A percentile compares a stretch with the other conserved stretches of the same genome.
Conservation (phyloP, 2,329 filamentous ascomycete genomes). For the Ceratocystis harringtonii region DNA sequence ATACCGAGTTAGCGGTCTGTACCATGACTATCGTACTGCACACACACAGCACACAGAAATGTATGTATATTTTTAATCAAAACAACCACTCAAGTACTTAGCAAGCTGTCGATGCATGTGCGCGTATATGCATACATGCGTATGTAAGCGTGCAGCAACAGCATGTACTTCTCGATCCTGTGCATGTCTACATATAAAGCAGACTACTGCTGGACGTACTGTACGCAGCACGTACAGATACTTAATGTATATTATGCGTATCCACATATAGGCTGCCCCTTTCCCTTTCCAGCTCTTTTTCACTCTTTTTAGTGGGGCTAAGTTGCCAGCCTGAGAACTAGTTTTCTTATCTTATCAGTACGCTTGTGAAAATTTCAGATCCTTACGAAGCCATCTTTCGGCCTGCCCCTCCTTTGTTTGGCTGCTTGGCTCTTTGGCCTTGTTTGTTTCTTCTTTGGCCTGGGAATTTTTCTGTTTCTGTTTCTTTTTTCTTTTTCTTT, state of each 20-base stretch:
- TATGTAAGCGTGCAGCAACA: background rate
- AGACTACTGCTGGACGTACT: background rate
- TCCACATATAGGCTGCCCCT: background rate
- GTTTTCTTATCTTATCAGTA: background rate
- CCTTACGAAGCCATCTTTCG: background rate
- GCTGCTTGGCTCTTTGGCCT: background rate
- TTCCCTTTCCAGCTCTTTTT: background rate
- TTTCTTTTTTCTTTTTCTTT: background rate
- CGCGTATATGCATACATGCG: background rate
- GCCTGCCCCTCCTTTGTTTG: background rate
- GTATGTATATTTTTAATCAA: too few relatives aligned
- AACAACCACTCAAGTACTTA: too few relatives aligned
- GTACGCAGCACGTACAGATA: background rate
- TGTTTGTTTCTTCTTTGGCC: background rate
- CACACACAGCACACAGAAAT: too few relatives aligned
- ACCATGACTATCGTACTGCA: too few relatives aligned
- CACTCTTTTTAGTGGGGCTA: background rate
- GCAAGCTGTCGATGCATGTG: background rate
- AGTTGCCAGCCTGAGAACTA: background rate
- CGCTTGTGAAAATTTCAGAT: conserved; percentile 4
- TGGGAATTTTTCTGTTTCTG: background rate
- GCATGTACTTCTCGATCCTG: background rate
- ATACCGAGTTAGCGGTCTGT: background rate
- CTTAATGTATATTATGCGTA: background rate
- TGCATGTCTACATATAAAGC: background rate